phyloP scores from a whole-genome alignment of 768 basidiomycete species.

The Vishniacozyma victoriae region DNA sequence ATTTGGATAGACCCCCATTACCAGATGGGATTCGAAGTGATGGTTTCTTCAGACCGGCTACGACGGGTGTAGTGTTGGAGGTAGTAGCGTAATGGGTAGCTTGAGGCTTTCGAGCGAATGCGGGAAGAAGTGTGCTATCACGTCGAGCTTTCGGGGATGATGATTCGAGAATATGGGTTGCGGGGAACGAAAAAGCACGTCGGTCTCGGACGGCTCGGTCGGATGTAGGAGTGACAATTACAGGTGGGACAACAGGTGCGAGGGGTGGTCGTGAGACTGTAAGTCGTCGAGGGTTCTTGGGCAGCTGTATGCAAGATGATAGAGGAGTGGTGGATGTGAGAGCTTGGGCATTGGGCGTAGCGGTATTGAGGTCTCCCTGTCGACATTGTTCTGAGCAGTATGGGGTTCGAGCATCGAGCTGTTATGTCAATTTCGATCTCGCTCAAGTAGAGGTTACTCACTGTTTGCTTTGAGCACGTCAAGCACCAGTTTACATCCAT shows the following conservation, averaged over 20 bases:
- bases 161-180: constrained; percentile 10
- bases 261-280: constrained; percentile 10
- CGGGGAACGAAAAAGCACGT: constrained; percentile 39
- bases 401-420: constrained; percentile 23
- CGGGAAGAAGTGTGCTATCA: constrained; percentile 14
- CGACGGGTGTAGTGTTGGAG: constrained; percentile 1
- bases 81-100: background rate
- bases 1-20: constrained; percentile 18
- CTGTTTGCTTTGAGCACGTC: constrained; percentile 35
- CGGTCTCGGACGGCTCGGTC: constrained; percentile 16
- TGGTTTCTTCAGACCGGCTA: background rate
- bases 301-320: background rate
- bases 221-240: background rate
- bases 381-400: constrained; percentile 40
- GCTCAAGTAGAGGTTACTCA: constrained; percentile 6
- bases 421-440: background rate
- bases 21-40: background rate
- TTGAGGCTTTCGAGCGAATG: constrained; percentile 21
- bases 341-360: constrained; percentile 6
- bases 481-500: constrained; percentile 41
- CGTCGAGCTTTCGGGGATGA: constrained; percentile 1
- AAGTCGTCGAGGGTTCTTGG: constrained; percentile 2
- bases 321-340: background rate
- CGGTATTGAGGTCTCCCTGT: constrained; percentile 14
- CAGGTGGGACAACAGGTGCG: constrained; percentile 7